Evolutionary conservation across 2,329 filamentous ascomycete genomes (phyloP).

Genomic region (Fusarium nelsonii): DNA sequence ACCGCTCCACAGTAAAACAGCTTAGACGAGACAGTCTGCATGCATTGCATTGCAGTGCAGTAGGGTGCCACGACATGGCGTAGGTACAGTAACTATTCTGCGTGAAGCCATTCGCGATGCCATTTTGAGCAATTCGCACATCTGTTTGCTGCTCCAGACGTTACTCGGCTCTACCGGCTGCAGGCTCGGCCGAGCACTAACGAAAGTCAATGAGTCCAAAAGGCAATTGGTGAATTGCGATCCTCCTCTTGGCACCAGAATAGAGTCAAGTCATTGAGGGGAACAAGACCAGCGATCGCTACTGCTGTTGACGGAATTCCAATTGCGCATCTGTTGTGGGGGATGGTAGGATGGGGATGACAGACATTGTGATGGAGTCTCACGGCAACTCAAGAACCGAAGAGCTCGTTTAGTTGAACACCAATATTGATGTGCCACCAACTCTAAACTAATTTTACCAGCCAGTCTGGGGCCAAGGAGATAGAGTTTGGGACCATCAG

Average conservation of each 20-base stretch:
- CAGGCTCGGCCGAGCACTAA: background rate
- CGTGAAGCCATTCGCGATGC: conserved; percentile 3
- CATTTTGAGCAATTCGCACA: conserved; percentile 3
- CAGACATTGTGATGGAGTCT: background rate
- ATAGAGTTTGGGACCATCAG: background rate
- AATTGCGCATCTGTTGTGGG: background rate
- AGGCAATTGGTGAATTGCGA: background rate
- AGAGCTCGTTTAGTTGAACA: background rate
- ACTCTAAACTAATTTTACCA: background rate
- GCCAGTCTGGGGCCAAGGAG: background rate
- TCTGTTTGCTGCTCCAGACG: background rate
- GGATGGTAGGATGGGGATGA: background rate
- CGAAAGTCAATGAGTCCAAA: background rate
- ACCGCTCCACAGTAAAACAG: conserved; percentile 6
- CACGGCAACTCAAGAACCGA: background rate
- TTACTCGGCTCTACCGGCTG: background rate
- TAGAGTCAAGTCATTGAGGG: background rate
- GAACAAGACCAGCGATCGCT: background rate
- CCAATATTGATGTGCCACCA: background rate
- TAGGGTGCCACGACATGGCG: conserved; percentile 1
- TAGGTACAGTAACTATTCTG: background rate
- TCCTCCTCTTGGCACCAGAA: background rate
- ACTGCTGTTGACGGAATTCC: background rate
- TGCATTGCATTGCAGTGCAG: background rate
- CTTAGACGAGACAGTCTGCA: background rate